Evolutionary conservation across 805 yeast species (phyloP), one percentile per base, ranked within the genome.

Genomic region (Lachancea dasiensis): DNA sequence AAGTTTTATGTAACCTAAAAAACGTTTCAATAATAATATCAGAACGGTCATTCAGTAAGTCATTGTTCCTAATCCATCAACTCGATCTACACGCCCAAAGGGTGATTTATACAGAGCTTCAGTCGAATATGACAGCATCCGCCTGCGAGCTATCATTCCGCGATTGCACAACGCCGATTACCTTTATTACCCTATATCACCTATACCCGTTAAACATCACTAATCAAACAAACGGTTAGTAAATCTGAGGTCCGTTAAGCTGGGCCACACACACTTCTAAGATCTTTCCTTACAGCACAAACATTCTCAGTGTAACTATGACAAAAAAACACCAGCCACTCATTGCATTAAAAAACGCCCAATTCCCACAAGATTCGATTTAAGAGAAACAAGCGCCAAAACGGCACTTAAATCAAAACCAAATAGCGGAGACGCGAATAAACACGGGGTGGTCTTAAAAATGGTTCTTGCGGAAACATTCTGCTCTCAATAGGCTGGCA

Each of bases 221-320:
- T n/a, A n/a, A n/a, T n/a, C n/a, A n/a, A n/a, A n/a, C 11, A 7
- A 30, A 9, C 33, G 11, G 21, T 17, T 19, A 30, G 33, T 30
- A 19, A 27, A 13, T 16, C n/a, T 11, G 5, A 4, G 30, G 30
- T 13, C 30, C 30, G 15, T 10, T 27, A 15, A 16, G 17, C n/a
- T n/a, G n/a, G n/a, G n/a, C n/a, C n/a, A n/a, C n/a, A n/a, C n/a
- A n/a, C n/a, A n/a, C n/a, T n/a, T n/a, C n/a, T n/a, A n/a, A n/a
- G n/a, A n/a, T n/a, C n/a, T n/a, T n/a, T n/a, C n/a, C n/a, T n/a
- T n/a, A n/a, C n/a, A n/a, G n/a, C n/a, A 16, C 17, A 27, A 9
- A 20, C 37, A 38, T 33, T 18, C 25, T 38, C 89, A 81, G 89
- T 81, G 89, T 81, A 81, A 81, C 89, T 82, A 82, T 82, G 89